Evolutionary conservation across 2,329 filamentous ascomycete species (phyloP), one percentile per base, ranked within the genome.

Genomic region (Aspergillus oerlinghausenensis): DNA sequence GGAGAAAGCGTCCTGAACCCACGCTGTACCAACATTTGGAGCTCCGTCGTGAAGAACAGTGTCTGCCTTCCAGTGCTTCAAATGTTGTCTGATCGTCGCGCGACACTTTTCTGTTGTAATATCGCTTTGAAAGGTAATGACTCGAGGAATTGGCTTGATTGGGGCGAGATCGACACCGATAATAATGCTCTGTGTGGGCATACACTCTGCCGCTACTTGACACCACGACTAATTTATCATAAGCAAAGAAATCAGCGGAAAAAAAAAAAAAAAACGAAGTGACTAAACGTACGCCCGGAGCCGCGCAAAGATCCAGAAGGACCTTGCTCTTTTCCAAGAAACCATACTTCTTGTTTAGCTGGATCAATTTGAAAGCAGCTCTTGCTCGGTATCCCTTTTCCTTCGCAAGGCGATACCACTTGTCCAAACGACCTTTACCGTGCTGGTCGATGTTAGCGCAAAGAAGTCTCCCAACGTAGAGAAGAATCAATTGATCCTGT

Each of bases 321-420:
- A 97, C 94, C 80, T 90, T 96, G 77, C 91, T 95, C 81, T 95
- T 93, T 76, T 97, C 92, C 66, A 99, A 81, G 76, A 99, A 99
- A 65, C 91, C 90, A 88, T 96, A 99, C 74, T 97, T 97, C 79
- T 97, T 97, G 80, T 99, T 99, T 68, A 99, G 80, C 75, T 99
- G 93, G 65, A 99, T 93, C 67, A 99, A 79, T 79, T 99, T 99
- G 84, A 97, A 97, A 55, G 94, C 92, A 66, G 94, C 92, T 83
- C 94, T 85, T 60, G 94, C 93, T 69, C 94, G 84, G 73, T 97
- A 99, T 61, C 94, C 94, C 77, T 97, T 97, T 75, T 99, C 94
- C 77, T 99, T 99, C 60, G 94, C 94, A 69, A 97, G 87, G 73
- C 92, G 93, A 79, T 97, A 99, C 90, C 92, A 97, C 78, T 97